Evolutionary conservation across 331 rosid species (phyloP), one percentile per base, ranked within the genome.

Genomic region (Erythrophleum ivorense): DNA sequence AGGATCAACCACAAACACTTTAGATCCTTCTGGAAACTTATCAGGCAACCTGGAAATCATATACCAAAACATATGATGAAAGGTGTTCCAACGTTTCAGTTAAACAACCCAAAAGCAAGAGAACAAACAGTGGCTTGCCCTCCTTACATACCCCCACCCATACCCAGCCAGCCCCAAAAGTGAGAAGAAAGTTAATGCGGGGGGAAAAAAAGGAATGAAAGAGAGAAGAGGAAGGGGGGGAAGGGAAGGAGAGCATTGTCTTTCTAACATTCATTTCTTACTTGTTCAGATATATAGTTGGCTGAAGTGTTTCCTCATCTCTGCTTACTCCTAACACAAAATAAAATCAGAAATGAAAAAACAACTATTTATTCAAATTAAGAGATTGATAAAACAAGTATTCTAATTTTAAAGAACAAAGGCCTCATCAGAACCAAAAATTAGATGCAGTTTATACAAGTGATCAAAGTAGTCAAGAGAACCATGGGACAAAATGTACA

Each of bases 281-380:
- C 98, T 95, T 95, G 91, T 95, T 95, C 68, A 95, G 88, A 82
- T 95, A 95, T 84, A 95, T 6, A 34, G 91, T 65, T 54, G 99
- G 98, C 76, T 84, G 92, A 84, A 95, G 99, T 66, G 97, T 95
- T 87, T 91, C 97, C 88, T 93, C 99, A 3, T 95, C 83, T 87
- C 99, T 87, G 88, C 87, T 87, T 36, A 93, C 21, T 62, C 99
- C 99, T 95, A 69, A 84, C 73, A 70, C 54, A 81, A 81, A 55
- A 14, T 34, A 33, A 63, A 31, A 80, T 81, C 58, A 78, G 71
- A 82, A 64, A 64, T 16, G 62, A 78, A 69, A 77, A 80, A 46
- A 5, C 5, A 16, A 18, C 63, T 14, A 74, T 60, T 45, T 52
- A 68, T 24, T 77, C 74, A 69, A 75, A 69, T 58, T 41, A 67